Evolutionary conservation across 2,329 filamentous ascomycete genomes (phyloP).

Genomic region (Cadophora sp.): DNA sequence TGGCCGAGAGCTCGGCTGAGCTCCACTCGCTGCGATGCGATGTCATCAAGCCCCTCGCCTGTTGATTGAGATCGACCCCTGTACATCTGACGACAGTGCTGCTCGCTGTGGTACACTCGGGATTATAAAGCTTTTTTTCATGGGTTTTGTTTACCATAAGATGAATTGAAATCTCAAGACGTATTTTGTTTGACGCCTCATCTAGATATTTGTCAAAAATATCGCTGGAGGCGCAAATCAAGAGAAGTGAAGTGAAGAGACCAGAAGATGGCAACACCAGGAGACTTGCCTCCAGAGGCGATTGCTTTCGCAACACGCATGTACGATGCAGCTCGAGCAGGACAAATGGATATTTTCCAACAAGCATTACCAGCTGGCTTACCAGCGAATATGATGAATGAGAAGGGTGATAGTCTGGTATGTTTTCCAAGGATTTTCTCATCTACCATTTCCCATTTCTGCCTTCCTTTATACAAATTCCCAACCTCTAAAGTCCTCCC

Average conservation of each 20-base stretch:
- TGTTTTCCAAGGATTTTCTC: constrained; percentile 29
- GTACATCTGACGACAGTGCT: constrained; percentile 11
- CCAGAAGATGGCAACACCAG: constrained; percentile 15
- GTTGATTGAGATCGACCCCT: constrained; percentile 1
- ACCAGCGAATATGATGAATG: constrained; percentile 73
- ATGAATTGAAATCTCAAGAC: not conserved
- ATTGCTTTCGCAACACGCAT: constrained; percentile 70
- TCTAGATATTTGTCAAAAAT: not conserved
- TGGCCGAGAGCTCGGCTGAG: constrained; percentile 3
- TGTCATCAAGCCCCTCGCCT: constrained; percentile 18
- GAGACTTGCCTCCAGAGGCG: constrained; percentile 63
- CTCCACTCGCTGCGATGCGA: not conserved
- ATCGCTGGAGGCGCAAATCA: not conserved
- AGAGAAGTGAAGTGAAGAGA: not conserved
- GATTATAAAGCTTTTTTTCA: not conserved
- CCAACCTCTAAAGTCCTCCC: not conserved
- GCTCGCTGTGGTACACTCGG: not conserved
- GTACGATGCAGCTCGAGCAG: constrained; percentile 70
- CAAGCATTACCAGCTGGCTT: constrained; percentile 70
- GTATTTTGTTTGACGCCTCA: not conserved
- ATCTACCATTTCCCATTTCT: not conserved
- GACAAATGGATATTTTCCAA: constrained; percentile 62
- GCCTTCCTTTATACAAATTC: not conserved
- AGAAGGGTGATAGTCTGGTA: constrained; percentile 75
- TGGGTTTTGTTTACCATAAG: not conserved